A percentile compares a stretch with the other conserved stretches of the same genome.
These are phyloP conservation scores for Tylopilus subfusipes DNA, from an alignment of 768 basidiomycete genomes.

Conservation along the genomic window DNA sequence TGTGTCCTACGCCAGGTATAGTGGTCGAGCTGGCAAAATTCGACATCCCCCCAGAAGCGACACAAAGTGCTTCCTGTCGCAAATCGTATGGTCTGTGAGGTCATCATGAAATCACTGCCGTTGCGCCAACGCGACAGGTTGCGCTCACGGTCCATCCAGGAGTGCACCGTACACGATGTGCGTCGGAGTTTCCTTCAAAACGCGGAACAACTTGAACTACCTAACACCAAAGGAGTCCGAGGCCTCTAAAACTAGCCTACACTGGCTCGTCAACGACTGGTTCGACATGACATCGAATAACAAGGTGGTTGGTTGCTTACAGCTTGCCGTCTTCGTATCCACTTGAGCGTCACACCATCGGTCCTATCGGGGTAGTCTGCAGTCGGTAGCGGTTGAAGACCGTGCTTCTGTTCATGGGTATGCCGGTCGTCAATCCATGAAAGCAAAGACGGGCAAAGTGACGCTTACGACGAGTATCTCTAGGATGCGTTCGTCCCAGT, in stretches of 20 bases:
- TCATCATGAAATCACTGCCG: not conserved
- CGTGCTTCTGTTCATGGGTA: not conserved
- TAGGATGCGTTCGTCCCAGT: slow-evolving; percentile 7
- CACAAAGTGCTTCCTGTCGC: not conserved
- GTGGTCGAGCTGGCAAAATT: slow-evolving; percentile 1
- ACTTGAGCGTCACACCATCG: not conserved
- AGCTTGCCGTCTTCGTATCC: not conserved
- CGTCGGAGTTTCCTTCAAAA: not conserved
- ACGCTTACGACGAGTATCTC: not conserved
- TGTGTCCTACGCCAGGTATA: slow-evolving; percentile 3
- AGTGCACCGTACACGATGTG: slow-evolving; percentile 3
- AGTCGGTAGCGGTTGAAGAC: not conserved
- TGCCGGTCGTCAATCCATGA: not conserved
- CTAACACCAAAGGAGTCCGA: not conserved
- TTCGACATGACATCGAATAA: not conserved
- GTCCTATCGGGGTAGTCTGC: not conserved
- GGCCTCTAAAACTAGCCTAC: not conserved
- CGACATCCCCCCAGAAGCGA: not conserved
- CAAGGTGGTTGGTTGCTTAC: not conserved
- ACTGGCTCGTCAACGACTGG: no score
- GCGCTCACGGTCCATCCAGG: not conserved
- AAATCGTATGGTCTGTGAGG: not conserved
- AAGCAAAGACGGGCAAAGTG: not conserved
- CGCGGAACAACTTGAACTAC: no score
- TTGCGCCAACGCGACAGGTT: no score